Base-by-base conservation (phyloP, 2,329 filamentous ascomycete genomes). In the Talaromyces albobiverticillius region DNA sequence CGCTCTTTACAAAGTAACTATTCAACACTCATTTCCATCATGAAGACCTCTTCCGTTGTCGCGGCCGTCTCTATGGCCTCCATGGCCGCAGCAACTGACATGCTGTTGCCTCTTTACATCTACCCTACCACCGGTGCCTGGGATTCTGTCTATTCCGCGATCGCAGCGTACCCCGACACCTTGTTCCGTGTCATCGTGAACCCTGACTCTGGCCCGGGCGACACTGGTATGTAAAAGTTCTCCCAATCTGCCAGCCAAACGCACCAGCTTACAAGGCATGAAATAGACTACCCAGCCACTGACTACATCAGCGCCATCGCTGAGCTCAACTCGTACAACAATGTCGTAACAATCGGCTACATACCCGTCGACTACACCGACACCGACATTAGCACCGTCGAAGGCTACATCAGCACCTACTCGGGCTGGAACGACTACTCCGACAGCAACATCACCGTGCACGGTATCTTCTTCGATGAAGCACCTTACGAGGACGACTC, bases 181-280 rank as follows among this genome's bases (percentile, higher is more conserved):
- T 51, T 55, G 4, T 64, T 62, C 55, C 57, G 59, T 16, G 32
- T 64, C 10, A 59, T 64, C n/a, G 53, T 64, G 26, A 60, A 64
- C 36, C 59, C 59, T 7, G 53, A 54, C 36, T 61, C 47, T 36
- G 62, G 62, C 1, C 59, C 62, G 0, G 55, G 57, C 8, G 34
- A 29, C 13, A 20, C n/a, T 16, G 32, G 51, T 54, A 13, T n/a
- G n/a, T n/a, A n/a, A n/a, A n/a, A n/a, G n/a, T n/a, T n/a, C n/a
- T n/a, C n/a, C n/a, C n/a, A n/a, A n/a, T n/a, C n/a, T n/a, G n/a
- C n/a, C n/a, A n/a, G n/a, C n/a, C n/a, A n/a, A n/a, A n/a, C n/a
- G n/a, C n/a, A n/a, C n/a, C n/a, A n/a, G 26, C 5, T 7, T 22
- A 45, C 6, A 50, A 20, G 23, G 18, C 18, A 7, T 16, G 13